Evolutionary conservation across 2,329 filamentous ascomycete species (phyloP).

Genomic region (Beauveria varroae): DNA sequence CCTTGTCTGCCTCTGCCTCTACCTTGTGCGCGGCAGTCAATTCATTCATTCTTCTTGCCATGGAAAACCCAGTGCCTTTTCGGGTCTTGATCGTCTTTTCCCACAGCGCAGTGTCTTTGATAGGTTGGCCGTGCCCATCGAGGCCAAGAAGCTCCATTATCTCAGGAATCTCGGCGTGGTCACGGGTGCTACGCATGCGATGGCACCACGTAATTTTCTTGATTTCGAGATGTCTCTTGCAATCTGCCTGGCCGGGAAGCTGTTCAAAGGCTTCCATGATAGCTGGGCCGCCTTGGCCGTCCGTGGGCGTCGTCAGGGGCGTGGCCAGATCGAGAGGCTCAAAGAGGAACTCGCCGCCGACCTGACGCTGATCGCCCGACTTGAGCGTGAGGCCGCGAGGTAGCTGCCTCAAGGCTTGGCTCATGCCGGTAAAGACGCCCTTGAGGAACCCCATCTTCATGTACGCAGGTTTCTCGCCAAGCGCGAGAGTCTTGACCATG

Average conservation of each 20-base stretch:
- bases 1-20: no score
- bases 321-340: constrained; percentile 43
- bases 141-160: constrained; percentile 56
- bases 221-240: constrained; percentile 33
- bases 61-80: constrained; percentile 46
- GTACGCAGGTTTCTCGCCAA: constrained; percentile 58
- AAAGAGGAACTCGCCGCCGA: constrained; percentile 75
- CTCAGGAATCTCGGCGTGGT: constrained; percentile 66
- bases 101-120: constrained; percentile 37
- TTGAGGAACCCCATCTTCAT: constrained; percentile 48
- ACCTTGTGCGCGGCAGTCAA: background rate
- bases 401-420: constrained; percentile 53
- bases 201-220: constrained; percentile 72
- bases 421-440: constrained; percentile 42
- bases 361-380: constrained; percentile 59
- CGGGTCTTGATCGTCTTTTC: constrained; percentile 36
- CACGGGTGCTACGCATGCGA: constrained; percentile 70
- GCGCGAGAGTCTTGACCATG: constrained; percentile 56
- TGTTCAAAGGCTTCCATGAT: constrained; percentile 15
- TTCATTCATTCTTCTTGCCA: constrained; percentile 42
- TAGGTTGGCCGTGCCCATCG: constrained; percentile 32
- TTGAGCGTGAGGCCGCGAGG: constrained; percentile 51
- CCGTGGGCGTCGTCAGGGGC: constrained; percentile 36
- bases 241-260: constrained; percentile 11
- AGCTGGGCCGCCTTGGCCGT: constrained; percentile 20